These are phyloP conservation scores for Claviceps citrina DNA, from an alignment of 2,329 filamentous ascomycete genomes.

Conservation along the genomic window DNA sequence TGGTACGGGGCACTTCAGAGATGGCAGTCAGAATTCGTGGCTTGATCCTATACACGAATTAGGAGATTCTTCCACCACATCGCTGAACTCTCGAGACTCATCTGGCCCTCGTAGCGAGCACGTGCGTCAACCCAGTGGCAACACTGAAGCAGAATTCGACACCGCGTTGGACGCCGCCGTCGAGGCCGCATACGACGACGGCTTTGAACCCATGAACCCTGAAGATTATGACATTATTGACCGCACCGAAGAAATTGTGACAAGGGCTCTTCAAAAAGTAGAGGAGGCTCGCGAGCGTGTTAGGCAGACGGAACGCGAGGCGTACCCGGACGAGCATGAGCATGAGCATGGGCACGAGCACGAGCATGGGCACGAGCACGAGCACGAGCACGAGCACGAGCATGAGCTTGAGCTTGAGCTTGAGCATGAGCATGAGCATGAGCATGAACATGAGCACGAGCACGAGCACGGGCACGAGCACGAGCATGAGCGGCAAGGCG, in stretches of 20 bases:
- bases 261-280: slow-evolving; percentile 47
- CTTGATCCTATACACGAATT: slow-evolving; percentile 90
- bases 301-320: slow-evolving; percentile 57
- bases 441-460: too few relatives aligned
- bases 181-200: slow-evolving; percentile 89
- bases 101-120: slow-evolving; percentile 56
- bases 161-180: slow-evolving; percentile 88
- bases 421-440: too few relatives aligned
- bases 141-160: slow-evolving; percentile 81
- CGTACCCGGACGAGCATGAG: slow-evolving; percentile 17
- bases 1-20: slow-evolving; percentile 30
- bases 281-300: slow-evolving; percentile 64
- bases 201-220: slow-evolving; percentile 56
- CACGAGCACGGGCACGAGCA: too few relatives aligned
- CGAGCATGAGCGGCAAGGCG: too few relatives aligned
- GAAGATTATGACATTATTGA: slow-evolving; percentile 23
- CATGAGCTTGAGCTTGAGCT: too few relatives aligned
- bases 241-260: slow-evolving; percentile 30
- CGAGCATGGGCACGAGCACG: too few relatives aligned
- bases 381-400: too few relatives aligned
- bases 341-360: too few relatives aligned
- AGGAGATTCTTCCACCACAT: slow-evolving; percentile 58
- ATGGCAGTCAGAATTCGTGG: slow-evolving; percentile 71
- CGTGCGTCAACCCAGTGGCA: slow-evolving; percentile 50
- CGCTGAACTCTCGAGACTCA: slow-evolving; percentile 65